Base-by-base conservation (phyloP, 768 basidiomycete species). In the Mycena crocata region DNA sequence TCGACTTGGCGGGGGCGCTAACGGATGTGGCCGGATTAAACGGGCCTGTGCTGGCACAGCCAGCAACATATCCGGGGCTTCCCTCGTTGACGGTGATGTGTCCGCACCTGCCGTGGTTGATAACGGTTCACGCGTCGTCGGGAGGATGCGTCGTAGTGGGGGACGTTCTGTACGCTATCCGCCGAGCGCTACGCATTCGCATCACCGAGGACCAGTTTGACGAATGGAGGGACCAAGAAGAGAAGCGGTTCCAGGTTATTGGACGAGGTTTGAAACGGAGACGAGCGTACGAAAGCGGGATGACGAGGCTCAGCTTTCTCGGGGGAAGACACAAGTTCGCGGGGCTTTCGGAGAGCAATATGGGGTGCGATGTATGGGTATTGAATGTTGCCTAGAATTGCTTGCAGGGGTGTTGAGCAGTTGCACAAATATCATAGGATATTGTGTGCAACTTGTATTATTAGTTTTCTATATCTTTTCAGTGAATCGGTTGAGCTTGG, bases 81-180 rank as follows among this genome's bases (percentile, higher is more conserved):
- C 62, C 69, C 32, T 67, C 69, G 23, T 14, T 68, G 44, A 70
- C 70, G 30, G n/a, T 71, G 17, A 49, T 61, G 30, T 56, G 52
- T 0, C 32, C 14, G 19, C 40, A 10, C 6, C 40, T 71, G 5
- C 66, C 69, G 15, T 71, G 69, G 66, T 39, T 52, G 34, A 64
- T 67, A 40, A 67, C 68, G 21, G 71, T 26, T 0, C 70, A 69
- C 30, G 55, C 63, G 32, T 62, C 70, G 13, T n/a, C n/a, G n/a
- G 26, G 45, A 8, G 35, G 14, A 26, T 40, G 26, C 12, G 60
- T 67, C 39, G 51, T 39, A 32, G 66, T 67, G 1, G 60, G 40
- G 8, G 66, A 67, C 24, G 56, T 63, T 19, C 39, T 63, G 17
- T 1, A 17, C 2, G 57, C 60, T 6, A 57, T 67, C 5, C 15